Base-by-base conservation (phyloP, 345 rosid species). In the Bruguiera sexangula region DNA sequence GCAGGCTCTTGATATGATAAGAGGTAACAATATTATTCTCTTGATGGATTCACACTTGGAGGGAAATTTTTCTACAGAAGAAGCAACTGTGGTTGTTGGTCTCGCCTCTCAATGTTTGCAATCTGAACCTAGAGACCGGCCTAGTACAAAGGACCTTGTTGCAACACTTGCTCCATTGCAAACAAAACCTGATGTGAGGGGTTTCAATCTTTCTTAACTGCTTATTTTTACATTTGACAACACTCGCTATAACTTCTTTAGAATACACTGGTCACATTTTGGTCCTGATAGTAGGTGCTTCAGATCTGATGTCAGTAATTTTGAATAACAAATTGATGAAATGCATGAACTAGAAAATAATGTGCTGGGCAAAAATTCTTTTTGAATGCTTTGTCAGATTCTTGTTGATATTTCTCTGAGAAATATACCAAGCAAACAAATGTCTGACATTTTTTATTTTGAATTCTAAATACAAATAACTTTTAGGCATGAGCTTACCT, bases 1-100 rank as follows among this genome's bases (percentile, higher is more conserved):
- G 48, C 88, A 96, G 99, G 98, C 98, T 58, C 91, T 96, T 56
- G 99, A 90, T 73, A 96, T 89, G 97, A 96, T 96, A 55, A 86
- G 87, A 13, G 88, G 88, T 29, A 85, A 88, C 76, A 90, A 92
- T 81, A 88, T 87, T 66, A 79, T 65, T 72, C 72, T 79, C 21
- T 82, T 96, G 70, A 89, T 90, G 98, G 99, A 96, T 67, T 96
- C 99, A 59, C 98, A 90, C 78, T 82, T 92, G 60, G 97, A 90
- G 68, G 98, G 95, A 26, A 96, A 91, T 37, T 90, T 90, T 77
- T 90, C 96, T 61, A 82, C 85, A 2, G 97, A 96, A 77, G 95
- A 96, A 79, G 99, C 98, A 64, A 92, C 89, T 0, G 84, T 63
- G 46, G 92, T 92, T 70, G 89, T 90, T 52, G 88, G 78, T 71